Evolutionary conservation across 2,329 filamentous ascomycete genomes (phyloP).

Genomic region (Arthroderma sp.): DNA sequence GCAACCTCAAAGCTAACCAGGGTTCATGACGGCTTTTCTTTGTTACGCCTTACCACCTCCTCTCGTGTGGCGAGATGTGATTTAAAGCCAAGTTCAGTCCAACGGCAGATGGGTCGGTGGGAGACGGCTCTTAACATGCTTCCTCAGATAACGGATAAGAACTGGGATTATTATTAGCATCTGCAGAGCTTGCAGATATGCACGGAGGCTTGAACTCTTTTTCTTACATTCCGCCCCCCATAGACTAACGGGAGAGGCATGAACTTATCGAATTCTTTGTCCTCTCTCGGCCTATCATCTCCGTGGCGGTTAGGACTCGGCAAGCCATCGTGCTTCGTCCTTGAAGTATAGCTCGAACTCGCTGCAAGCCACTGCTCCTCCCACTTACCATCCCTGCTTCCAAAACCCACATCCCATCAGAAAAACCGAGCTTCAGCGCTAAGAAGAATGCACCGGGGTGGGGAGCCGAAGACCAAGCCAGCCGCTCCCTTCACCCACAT

Average conservation of each 20-base stretch:
- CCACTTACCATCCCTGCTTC: too few species aligned
- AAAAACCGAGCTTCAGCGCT: too few species aligned
- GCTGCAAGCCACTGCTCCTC: too few species aligned
- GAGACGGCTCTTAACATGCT: not conserved
- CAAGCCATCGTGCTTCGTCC: too few species aligned
- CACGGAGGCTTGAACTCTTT: too few species aligned
- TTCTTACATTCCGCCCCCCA: too few species aligned
- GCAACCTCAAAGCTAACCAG: not conserved
- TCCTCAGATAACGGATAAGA: not conserved
- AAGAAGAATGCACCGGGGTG: not conserved
- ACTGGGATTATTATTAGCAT: not conserved
- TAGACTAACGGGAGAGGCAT: too few species aligned
- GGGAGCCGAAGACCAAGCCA: not conserved
- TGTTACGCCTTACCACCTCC: not conserved
- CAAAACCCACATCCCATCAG: too few species aligned
- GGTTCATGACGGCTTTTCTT: not conserved
- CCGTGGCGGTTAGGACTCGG: too few species aligned
- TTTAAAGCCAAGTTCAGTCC: not conserved
- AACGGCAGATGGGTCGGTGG: not conserved
- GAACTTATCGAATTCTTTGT: too few species aligned
- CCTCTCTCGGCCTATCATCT: too few species aligned
- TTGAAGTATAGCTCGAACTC: too few species aligned
- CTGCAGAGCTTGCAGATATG: not conserved
- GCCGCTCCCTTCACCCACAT: not conserved
- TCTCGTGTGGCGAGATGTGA: not conserved